A percentile compares a stretch with the other conserved stretches of the same genome.
Conservation (phyloP, 345 rosid genomes). For the Eucalyptus sp. region DNA sequence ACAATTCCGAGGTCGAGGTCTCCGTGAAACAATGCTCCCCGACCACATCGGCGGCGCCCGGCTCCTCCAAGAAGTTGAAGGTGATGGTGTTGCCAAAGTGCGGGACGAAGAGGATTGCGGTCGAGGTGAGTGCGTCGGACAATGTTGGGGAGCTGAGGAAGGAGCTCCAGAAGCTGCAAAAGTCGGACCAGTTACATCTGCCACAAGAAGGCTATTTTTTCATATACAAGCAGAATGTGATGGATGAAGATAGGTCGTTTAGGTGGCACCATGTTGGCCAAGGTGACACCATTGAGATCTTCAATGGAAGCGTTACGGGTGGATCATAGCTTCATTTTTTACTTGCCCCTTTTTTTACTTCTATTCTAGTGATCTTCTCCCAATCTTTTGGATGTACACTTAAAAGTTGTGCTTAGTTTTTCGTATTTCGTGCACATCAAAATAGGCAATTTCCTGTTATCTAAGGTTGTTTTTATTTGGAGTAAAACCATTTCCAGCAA, state of each 20-base stretch:
- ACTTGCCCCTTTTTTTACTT: fast-evolving
- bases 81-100: constrained; percentile 47
- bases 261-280: constrained; percentile 60
- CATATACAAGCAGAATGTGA: constrained; percentile 52
- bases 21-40: not conserved
- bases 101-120: constrained; percentile 51
- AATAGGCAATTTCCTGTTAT: not conserved
- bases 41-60: not conserved
- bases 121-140: constrained; percentile 53
- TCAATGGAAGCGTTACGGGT: constrained; percentile 23
- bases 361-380: not conserved
- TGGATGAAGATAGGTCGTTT: constrained; percentile 78
- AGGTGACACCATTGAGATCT: constrained; percentile 67
- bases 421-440: not conserved
- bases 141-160: constrained; percentile 59
- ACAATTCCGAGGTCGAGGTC: constrained; percentile 23
- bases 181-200: constrained; percentile 31
- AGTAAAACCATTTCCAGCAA: not conserved
- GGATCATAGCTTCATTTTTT: constrained; percentile 1
- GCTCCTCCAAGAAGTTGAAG: constrained; percentile 32
- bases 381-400: not conserved
- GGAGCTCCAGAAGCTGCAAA: constrained; percentile 51
- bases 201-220: constrained; percentile 80
- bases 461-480: fast-evolving
- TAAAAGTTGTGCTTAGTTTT: not conserved